These are phyloP conservation scores for Dillenia turbinata DNA, from an alignment of 164 flowering plant genomes.

Conservation along the genomic window DNA sequence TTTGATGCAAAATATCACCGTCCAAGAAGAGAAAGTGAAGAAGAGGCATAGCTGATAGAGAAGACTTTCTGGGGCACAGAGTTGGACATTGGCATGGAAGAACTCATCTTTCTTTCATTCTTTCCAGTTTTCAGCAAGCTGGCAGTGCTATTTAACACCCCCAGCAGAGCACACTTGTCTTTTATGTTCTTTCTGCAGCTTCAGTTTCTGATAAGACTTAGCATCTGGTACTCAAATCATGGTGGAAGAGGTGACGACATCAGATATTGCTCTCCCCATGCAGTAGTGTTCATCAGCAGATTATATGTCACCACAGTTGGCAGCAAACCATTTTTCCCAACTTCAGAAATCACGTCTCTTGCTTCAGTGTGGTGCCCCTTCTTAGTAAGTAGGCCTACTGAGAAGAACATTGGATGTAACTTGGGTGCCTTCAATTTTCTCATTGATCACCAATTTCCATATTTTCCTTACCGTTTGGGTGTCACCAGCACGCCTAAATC, in stretches of 20 bases:
- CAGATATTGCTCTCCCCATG: conserved; percentile 85
- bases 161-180: conserved; percentile 78
- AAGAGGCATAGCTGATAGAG: too few relatives aligned
- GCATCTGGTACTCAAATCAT: conserved; percentile 87
- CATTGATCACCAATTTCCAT: conserved; percentile 73
- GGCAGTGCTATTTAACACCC: conserved; percentile 64
- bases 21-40: too few relatives aligned
- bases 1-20: too few relatives aligned
- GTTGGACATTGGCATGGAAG: not conserved
- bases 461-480: conserved; percentile 55
- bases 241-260: conserved; percentile 74
- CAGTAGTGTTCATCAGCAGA: conserved; percentile 94
- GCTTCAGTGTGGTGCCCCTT: conserved; percentile 83
- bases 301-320: conserved; percentile 90
- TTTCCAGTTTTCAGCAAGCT: conserved; percentile 48
- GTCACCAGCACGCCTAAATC: conserved; percentile 85
- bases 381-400: conserved; percentile 92
- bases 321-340: conserved; percentile 65
- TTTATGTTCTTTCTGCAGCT: conserved; percentile 55
- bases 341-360: conserved; percentile 78
- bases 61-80: too few relatives aligned
- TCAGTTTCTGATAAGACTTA: conserved; percentile 74
- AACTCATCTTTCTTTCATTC: conserved; percentile 75
- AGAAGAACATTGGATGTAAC: conserved; percentile 82
- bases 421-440: conserved; percentile 64